These are phyloP conservation scores for Fonsecaea nubica DNA, from an alignment of 2,329 filamentous ascomycete species.

Conservation along the genomic window DNA sequence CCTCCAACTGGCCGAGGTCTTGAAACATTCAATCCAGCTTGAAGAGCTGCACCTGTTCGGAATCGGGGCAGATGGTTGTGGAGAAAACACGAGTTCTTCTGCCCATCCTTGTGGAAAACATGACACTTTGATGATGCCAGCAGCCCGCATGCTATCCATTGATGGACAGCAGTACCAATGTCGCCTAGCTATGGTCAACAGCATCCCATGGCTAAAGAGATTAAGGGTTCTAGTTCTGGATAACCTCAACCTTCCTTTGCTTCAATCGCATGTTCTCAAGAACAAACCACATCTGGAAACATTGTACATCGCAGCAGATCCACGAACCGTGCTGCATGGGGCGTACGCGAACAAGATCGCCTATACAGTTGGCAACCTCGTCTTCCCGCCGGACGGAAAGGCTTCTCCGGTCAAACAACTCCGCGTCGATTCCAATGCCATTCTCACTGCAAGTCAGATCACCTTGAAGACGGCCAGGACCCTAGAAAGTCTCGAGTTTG, in stretches of 20 bases:
- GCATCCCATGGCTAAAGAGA: constrained; percentile 19
- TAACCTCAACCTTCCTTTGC: constrained; percentile 35
- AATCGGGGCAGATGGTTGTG: constrained; percentile 28
- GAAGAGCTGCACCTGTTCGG: constrained; percentile 36
- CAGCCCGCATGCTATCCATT: constrained; percentile 16
- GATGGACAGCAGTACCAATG: constrained; percentile 25
- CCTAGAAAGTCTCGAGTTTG: constrained; percentile 27
- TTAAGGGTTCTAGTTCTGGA: constrained; percentile 33
- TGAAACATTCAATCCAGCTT: constrained; percentile 21
- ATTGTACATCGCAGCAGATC: constrained; percentile 32
- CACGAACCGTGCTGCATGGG: constrained; percentile 27
- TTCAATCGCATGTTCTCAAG: constrained; percentile 25
- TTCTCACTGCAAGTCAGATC: constrained; percentile 16
- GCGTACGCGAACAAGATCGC: constrained; percentile 1
- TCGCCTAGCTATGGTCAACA: constrained; percentile 23
- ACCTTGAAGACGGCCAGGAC: constrained; percentile 9
- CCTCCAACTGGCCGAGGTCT: constrained; percentile 10
- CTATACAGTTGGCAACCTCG: constrained; percentile 7
- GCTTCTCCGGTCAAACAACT: constrained; percentile 30
- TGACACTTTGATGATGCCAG: constrained; percentile 12
- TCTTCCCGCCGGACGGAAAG: neutral
- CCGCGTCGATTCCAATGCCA: constrained; percentile 29
- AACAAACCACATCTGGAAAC: constrained; percentile 34
- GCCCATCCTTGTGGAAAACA: constrained; percentile 27
- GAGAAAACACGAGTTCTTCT: constrained; percentile 25